These are phyloP conservation scores for Entomortierella chlamydospora DNA, from an alignment of 192 early-diverging fungal genomes.

Conservation along the genomic window DNA sequence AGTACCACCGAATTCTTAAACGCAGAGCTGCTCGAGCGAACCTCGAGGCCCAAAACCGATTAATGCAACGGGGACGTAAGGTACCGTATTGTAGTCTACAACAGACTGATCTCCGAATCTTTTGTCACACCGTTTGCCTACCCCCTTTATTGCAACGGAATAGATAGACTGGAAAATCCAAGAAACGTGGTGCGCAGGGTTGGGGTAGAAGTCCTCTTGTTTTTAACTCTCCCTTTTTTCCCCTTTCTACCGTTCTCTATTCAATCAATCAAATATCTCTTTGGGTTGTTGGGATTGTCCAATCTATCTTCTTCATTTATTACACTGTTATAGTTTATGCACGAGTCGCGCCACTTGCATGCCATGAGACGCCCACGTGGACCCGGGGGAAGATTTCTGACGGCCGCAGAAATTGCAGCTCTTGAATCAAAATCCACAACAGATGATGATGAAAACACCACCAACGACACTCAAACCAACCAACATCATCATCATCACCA, in stretches of 20 bases:
- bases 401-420: conserved; percentile 51
- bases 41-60: conserved; percentile 80
- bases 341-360: conserved; percentile 97
- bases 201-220: too few species aligned
- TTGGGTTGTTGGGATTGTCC: too few species aligned
- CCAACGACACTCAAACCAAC: conserved; percentile 6
- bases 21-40: conserved; percentile 90
- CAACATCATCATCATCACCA: conserved; percentile 3
- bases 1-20: conserved; percentile 96
- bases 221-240: too few species aligned
- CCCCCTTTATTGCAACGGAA: neutral
- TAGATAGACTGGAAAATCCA: too few species aligned
- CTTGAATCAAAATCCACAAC: conserved; percentile 19
- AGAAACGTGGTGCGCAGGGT: too few species aligned
- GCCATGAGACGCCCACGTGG: conserved; percentile 97
- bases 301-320: conserved; percentile 4
- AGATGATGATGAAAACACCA: conserved; percentile 1
- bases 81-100: conserved; percentile 32
- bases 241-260: neutral
- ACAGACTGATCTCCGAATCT: too few species aligned
- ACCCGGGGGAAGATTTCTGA: conserved; percentile 96
- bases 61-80: conserved; percentile 68
- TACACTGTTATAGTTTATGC: conserved; percentile 83
- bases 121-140: too few species aligned
- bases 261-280: too few species aligned